These are phyloP conservation scores for Boletus vermiculosoides DNA, from an alignment of 768 basidiomycete species.

Conservation along the genomic window DNA sequence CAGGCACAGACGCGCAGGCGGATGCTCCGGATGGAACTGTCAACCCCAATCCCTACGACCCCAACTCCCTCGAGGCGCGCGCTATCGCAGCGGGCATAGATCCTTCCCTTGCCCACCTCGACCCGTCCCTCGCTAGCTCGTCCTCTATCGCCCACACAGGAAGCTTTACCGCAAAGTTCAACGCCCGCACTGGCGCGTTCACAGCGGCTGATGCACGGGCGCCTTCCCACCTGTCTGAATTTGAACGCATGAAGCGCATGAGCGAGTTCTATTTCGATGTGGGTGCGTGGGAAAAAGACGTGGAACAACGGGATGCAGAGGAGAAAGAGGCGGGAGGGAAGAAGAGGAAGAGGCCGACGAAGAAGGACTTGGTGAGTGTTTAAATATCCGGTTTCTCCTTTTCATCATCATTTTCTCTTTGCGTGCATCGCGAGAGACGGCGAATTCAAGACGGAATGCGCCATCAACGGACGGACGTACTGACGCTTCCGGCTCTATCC, in stretches of 20 bases:
- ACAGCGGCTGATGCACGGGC: conserved; percentile 64
- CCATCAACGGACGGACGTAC: conserved; percentile 25
- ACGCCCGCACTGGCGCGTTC: conserved; percentile 79
- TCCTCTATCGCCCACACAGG: conserved; percentile 39
- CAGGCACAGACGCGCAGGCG: conserved; percentile 24
- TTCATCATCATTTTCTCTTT: conserved; percentile 17
- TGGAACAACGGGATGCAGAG: conserved; percentile 47
- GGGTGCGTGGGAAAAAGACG: conserved; percentile 71
- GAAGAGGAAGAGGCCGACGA: conserved; percentile 76
- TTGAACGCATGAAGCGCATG: conserved; percentile 76
- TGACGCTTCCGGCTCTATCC: conserved; percentile 22
- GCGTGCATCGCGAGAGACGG: conserved; percentile 22
- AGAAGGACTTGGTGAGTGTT: conserved; percentile 76
- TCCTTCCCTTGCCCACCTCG: conserved; percentile 75
- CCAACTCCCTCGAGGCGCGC: conserved; percentile 60
- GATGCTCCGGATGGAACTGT: conserved; percentile 16
- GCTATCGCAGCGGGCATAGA: conserved; percentile 81
- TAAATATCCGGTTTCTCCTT: conserved; percentile 3
- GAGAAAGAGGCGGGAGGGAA: conserved; percentile 56
- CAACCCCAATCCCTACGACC: conserved; percentile 25
- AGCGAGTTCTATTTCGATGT: conserved; percentile 88
- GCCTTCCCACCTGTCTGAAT: conserved; percentile 75
- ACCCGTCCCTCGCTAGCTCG: conserved; percentile 58
- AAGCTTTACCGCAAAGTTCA: conserved; percentile 67
- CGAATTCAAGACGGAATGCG: conserved; percentile 17